Evolutionary conservation across 208 protist genomes (phyloP).

Genomic region (Trypanosoma grayi): DNA sequence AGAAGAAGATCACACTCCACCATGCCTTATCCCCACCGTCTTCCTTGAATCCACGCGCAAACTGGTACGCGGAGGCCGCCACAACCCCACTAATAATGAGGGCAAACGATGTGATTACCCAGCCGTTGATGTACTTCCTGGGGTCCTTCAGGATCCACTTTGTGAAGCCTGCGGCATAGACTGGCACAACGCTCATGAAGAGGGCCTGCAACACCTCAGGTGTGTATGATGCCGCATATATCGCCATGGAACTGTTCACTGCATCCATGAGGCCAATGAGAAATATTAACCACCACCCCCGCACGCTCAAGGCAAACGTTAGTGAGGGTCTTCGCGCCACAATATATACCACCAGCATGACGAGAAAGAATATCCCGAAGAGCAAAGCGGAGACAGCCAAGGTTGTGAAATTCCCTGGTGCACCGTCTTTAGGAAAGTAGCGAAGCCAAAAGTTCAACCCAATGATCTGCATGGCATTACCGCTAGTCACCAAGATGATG

Average conservation of each 20-base stretch:
- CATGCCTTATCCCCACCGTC: constrained; percentile 36
- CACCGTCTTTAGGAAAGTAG: constrained; percentile 55
- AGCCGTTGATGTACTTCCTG: constrained; percentile 59
- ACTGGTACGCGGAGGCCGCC: constrained; percentile 47
- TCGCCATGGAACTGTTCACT: constrained; percentile 72
- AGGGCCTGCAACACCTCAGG: constrained; percentile 78
- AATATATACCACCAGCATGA: constrained; percentile 51
- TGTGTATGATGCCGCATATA: constrained; percentile 77
- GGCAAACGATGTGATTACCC: constrained; percentile 53
- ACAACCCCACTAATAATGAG: constrained; percentile 66
- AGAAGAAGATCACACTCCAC: constrained; percentile 81
- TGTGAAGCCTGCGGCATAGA: constrained; percentile 69
- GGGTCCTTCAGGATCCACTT: constrained; percentile 76
- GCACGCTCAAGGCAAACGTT: constrained; percentile 41
- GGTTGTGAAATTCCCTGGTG: constrained; percentile 70
- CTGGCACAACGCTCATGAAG: constrained; percentile 62
- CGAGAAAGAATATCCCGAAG: constrained; percentile 58
- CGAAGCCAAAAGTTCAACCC: constrained; percentile 86
- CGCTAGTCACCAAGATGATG: constrained; percentile 58
- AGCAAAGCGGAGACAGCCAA: constrained; percentile 66
- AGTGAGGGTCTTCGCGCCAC: constrained; percentile 49
- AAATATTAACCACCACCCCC: constrained; percentile 49
- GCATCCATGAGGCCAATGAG: constrained; percentile 68
- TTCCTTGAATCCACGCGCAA: constrained; percentile 28
- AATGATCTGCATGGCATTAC: constrained; percentile 82